phyloP scores from a whole-genome alignment of 352 stramenopile genomes.

The Globisporangium alternatum region DNA sequence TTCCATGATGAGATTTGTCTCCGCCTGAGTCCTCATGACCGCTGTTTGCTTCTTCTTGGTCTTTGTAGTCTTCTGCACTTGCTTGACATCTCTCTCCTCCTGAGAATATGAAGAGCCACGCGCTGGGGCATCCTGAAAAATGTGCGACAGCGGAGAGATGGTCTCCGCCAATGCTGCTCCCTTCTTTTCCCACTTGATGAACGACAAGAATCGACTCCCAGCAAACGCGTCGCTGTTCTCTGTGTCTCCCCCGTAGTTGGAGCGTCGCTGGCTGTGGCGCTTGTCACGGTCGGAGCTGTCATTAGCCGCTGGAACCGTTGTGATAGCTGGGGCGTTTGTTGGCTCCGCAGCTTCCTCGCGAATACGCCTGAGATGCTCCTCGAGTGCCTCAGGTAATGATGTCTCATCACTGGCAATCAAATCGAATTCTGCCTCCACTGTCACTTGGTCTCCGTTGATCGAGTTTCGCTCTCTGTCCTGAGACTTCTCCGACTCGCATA shows the following conservation, averaged over 20 bases:
- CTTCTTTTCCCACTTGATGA: constrained; percentile 21
- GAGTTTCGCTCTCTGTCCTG: not conserved
- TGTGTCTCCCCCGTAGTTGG: not conserved
- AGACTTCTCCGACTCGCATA: not conserved
- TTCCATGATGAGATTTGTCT: not conserved
- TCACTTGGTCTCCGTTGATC: not conserved
- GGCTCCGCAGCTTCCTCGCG: not conserved
- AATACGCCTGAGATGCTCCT: constrained; percentile 1
- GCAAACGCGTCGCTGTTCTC: not conserved
- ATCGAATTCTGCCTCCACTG: not conserved
- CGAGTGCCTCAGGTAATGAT: not conserved
- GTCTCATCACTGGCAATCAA: not conserved
- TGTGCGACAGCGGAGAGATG: not conserved
- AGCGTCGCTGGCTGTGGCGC: not conserved
- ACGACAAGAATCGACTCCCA: constrained; percentile 15
- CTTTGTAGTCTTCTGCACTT: not conserved
- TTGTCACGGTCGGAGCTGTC: not conserved
- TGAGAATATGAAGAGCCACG: not conserved
- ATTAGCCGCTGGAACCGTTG: not conserved
- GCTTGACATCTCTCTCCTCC: constrained; percentile 5
- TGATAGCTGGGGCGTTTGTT: not conserved
- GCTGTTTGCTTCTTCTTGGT: not conserved
- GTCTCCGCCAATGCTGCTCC: not conserved
- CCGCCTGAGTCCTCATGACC: not conserved
- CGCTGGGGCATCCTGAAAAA: constrained; percentile 6